These are phyloP conservation scores for Cinnamomum chago DNA, from an alignment of 164 flowering plant species.

Conservation along the genomic window DNA sequence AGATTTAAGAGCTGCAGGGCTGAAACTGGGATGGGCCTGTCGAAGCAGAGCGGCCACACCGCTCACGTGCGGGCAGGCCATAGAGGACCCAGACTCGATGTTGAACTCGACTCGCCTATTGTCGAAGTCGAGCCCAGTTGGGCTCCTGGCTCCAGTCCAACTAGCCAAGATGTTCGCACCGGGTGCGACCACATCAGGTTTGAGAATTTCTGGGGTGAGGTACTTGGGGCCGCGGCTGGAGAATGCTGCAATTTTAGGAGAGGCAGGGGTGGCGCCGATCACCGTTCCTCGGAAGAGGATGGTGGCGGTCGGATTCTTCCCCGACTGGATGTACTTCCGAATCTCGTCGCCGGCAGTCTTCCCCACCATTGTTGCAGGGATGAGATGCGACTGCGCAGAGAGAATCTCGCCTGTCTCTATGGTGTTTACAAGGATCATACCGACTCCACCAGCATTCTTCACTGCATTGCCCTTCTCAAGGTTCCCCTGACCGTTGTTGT, in stretches of 20 bases:
- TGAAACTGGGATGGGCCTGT: slow-evolving; percentile 63
- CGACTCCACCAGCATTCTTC: slow-evolving; percentile 71
- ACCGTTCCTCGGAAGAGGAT: slow-evolving; percentile 73
- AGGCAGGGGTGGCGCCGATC: slow-evolving; percentile 49
- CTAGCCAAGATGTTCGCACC: slow-evolving; percentile 89
- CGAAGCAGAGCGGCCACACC: slow-evolving; percentile 83
- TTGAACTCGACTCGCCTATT: slow-evolving; percentile 79
- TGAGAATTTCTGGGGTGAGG: slow-evolving; percentile 69
- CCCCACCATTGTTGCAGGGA: slow-evolving; percentile 82
- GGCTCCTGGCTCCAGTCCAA: slow-evolving; percentile 69
- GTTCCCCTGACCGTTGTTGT: slow-evolving; percentile 76
- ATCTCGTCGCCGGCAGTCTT: slow-evolving; percentile 49
- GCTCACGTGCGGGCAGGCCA: slow-evolving; percentile 94
- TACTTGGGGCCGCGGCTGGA: slow-evolving; percentile 88
- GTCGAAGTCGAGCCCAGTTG: slow-evolving; percentile 71
- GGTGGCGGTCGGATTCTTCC: slow-evolving; percentile 49
- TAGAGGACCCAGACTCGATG: slow-evolving; percentile 88
- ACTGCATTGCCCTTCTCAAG: slow-evolving; percentile 80
- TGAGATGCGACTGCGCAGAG: slow-evolving; percentile 67
- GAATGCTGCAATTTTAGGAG: slow-evolving; percentile 82
- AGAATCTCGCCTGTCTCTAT: slow-evolving; percentile 59
- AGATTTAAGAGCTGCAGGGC: slow-evolving; percentile 79
- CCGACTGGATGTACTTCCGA: slow-evolving; percentile 33
- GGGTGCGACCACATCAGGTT: slow-evolving; percentile 93
- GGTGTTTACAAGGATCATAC: slow-evolving; percentile 74